Percentiles rank a stretch among this genome's conserved stretches.
Evolutionary conservation across 495 filamentous ascomycete genomes (phyloP).

Genomic region (Parathielavia appendiculata): DNA sequence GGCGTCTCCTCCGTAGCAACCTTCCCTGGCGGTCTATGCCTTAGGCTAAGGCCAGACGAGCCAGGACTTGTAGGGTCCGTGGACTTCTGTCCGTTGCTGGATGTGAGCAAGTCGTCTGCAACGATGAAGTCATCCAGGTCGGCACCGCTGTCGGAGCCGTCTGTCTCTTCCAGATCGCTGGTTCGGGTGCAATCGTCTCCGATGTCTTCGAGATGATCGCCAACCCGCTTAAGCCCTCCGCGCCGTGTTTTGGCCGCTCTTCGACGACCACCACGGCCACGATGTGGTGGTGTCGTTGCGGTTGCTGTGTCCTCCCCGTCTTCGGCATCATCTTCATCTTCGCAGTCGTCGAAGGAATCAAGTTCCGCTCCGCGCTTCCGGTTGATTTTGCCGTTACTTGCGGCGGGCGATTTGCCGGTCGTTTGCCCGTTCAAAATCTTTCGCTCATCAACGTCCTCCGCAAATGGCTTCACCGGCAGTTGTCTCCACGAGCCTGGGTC

Average conservation of each 20-base stretch:
- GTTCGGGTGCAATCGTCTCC: slow-evolving; percentile 48
- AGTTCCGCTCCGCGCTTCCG: slow-evolving; percentile 2
- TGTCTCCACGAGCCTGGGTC: slow-evolving; percentile 29
- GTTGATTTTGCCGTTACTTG: background rate
- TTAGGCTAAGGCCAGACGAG: slow-evolving; percentile 13
- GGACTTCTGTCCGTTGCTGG: slow-evolving; percentile 32
- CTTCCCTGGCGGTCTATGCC: slow-evolving; percentile 1
- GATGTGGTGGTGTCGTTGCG: background rate
- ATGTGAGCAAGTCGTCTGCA: slow-evolving; percentile 38
- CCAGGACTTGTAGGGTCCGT: slow-evolving; percentile 30
- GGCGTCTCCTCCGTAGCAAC: slow-evolving; percentile 16
- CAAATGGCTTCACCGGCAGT: slow-evolving; percentile 32
- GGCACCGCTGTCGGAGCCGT: slow-evolving; percentile 43
- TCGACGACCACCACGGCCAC: slow-evolving; percentile 10
- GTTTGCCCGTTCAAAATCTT: too few species aligned
- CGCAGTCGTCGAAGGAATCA: slow-evolving; percentile 9
- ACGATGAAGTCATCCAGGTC: slow-evolving; percentile 46
- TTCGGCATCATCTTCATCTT: slow-evolving; percentile 15
- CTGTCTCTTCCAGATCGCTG: slow-evolving; percentile 41
- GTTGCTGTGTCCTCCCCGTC: slow-evolving; percentile 14
- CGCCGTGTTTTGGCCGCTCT: slow-evolving; percentile 1
- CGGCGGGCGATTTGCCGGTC: slow-evolving; percentile 14
- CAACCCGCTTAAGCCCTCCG: slow-evolving; percentile 17
- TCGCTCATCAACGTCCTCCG: slow-evolving; percentile 25
- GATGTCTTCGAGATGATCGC: slow-evolving; percentile 39